A percentile compares a stretch with the other conserved stretches of the same genome.
Evolutionary conservation across 2,329 filamentous ascomycete species (phyloP).

Genomic region (Emergomyces orientalis): DNA sequence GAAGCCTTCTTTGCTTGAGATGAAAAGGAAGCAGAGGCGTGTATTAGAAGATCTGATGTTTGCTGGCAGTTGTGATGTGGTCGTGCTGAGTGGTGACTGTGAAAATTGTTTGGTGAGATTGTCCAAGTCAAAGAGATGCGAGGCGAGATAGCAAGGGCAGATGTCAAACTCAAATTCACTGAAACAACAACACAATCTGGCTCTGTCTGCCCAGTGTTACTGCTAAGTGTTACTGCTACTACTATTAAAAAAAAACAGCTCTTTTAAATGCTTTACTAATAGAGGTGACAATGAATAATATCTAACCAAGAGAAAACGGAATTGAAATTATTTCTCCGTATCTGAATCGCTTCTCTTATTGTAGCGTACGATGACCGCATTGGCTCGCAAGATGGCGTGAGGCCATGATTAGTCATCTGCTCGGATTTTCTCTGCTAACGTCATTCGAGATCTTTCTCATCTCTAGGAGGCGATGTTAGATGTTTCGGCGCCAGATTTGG

Average conservation of each 20-base stretch:
- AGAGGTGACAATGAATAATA: neutral
- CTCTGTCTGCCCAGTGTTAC: neutral
- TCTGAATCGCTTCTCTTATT: too few species aligned
- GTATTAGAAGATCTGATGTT: neutral
- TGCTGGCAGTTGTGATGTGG: neutral
- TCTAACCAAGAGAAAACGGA: neutral
- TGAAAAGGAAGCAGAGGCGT: neutral
- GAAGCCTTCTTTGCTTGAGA: neutral
- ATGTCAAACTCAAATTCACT: neutral
- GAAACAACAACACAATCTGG: neutral
- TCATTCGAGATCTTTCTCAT: neutral
- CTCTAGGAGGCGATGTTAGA: too few species aligned
- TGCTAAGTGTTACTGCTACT: neutral
- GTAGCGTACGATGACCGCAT: neutral
- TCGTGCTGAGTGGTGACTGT: neutral
- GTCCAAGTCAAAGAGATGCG: neutral
- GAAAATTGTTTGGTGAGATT: neutral
- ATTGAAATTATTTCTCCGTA: neutral
- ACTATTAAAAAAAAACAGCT: neutral
- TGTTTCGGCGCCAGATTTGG: constrained; percentile 24
- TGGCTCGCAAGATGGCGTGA: neutral
- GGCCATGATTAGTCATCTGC: neutral
- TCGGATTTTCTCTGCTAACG: neutral
- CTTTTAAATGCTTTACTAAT: neutral
- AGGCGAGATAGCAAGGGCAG: neutral